A percentile compares a stretch with the other conserved stretches of the same genome.
Conservation (phyloP, 768 basidiomycete genomes). For the Rhodotorula graminis region DNA sequence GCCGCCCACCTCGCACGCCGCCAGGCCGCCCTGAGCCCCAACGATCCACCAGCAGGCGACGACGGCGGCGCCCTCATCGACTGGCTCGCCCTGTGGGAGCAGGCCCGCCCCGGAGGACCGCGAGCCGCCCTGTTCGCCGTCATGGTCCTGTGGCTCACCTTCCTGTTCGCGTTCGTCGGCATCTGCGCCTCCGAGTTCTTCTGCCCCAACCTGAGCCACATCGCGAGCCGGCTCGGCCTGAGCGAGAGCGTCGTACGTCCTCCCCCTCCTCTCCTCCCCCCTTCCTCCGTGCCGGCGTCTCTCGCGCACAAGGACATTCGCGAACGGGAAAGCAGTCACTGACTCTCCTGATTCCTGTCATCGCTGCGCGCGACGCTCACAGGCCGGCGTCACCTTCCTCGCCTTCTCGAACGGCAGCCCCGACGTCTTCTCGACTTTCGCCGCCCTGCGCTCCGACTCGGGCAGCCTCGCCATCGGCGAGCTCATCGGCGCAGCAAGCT, state of each 20-base stretch:
- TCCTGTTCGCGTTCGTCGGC: conserved; percentile 92
- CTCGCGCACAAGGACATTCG: too few species aligned
- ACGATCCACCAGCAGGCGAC: not conserved
- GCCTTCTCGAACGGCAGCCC: conserved; percentile 97
- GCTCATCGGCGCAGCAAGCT: conserved; percentile 86
- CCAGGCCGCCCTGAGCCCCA: not conserved
- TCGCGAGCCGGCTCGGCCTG: conserved; percentile 75
- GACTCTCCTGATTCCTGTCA: not conserved
- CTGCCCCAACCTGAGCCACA: conserved; percentile 82
- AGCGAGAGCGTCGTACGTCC: conserved; percentile 66
- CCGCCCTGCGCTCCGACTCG: conserved; percentile 77
- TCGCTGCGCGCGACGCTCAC: not conserved
- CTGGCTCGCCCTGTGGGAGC: conserved; percentile 13
- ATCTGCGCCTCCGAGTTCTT: conserved; percentile 96
- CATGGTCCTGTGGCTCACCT: conserved; percentile 72
- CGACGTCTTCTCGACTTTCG: conserved; percentile 92
- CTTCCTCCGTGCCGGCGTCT: too few species aligned
- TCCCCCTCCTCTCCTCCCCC: not conserved
- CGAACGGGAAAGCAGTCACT: too few species aligned
- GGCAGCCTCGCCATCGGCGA: conserved; percentile 91
- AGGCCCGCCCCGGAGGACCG: not conserved
- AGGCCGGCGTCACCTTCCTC: conserved; percentile 88
- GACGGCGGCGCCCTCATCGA: conserved; percentile 27
- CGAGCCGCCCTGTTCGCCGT: conserved; percentile 60
- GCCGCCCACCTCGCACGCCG: not conserved